A percentile compares a stretch with the other conserved stretches of the same genome.
Conservation (phyloP, 208 protist species). For the Trypanosoma scelopori region DNA sequence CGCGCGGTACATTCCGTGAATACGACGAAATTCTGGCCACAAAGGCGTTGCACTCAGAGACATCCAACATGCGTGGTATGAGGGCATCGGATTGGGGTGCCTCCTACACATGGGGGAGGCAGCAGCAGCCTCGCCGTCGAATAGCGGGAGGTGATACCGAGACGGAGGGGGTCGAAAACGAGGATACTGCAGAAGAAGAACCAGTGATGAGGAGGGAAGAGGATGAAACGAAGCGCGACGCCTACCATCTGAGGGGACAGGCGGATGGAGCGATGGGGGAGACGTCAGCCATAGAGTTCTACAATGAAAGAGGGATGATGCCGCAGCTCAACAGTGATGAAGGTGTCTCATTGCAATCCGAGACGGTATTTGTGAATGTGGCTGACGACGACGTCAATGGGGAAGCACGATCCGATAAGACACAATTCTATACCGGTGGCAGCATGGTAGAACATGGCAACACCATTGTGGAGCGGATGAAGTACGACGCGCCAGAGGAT, state of each 20-base stretch:
- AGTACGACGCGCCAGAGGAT: constrained; percentile 38
- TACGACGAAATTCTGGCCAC: neutral
- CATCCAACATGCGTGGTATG: neutral
- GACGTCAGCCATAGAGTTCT: no score
- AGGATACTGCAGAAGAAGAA: neutral
- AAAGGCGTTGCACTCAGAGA: neutral
- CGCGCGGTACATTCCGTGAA: neutral
- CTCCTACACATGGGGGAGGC: neutral
- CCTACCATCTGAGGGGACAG: neutral
- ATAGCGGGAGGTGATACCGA: no score
- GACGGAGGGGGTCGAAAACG: no score
- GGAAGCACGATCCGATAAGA: neutral
- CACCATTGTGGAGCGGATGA: constrained; percentile 25
- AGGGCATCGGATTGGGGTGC: neutral
- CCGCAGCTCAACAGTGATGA: neutral
- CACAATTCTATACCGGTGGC: neutral
- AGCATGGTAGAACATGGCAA: neutral
- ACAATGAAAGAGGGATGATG: no score
- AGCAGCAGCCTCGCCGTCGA: no score
- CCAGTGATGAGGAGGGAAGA: no score
- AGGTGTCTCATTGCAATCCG: neutral
- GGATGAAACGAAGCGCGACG: no score
- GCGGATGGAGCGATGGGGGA: no score
- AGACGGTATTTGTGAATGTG: neutral
- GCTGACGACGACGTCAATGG: neutral